These are phyloP conservation scores for Gloeopeniophorella convolvens DNA, from an alignment of 768 basidiomycete species.

Conservation along the genomic window DNA sequence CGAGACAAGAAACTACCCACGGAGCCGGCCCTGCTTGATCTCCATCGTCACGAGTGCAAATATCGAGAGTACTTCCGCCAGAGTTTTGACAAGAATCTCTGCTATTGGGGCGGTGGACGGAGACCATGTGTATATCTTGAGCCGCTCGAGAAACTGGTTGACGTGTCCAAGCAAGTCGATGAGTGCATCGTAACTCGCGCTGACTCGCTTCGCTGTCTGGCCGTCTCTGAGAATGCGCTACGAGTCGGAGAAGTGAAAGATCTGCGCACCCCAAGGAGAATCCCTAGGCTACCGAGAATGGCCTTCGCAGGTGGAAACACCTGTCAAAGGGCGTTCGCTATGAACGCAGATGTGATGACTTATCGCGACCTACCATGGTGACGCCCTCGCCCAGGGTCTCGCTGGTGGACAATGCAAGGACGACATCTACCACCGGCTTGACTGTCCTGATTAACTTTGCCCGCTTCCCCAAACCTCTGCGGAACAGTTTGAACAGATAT, in stretches of 20 bases:
- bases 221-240: too few species aligned
- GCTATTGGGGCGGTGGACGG: background rate
- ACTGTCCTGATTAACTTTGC: conserved; percentile 1
- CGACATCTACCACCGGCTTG: background rate
- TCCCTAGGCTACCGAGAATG: background rate
- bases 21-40: background rate
- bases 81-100: background rate
- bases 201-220: background rate
- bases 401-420: background rate
- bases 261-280: too few species aligned
- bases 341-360: too few species aligned
- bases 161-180: background rate
- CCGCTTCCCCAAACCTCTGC: background rate
- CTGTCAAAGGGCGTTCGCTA: too few species aligned
- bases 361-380: background rate
- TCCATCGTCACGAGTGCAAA: background rate
- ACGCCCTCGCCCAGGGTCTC: background rate
- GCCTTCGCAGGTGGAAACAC: background rate
- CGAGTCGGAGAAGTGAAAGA: too few species aligned
- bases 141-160: background rate
- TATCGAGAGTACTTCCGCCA: conserved; percentile 2
- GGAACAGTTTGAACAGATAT: background rate
- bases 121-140: background rate
- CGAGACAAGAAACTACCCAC: background rate
- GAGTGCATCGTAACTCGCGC: background rate